Base-by-base conservation (phyloP, 2,329 filamentous ascomycete species). In the Onygenales sp. region DNA sequence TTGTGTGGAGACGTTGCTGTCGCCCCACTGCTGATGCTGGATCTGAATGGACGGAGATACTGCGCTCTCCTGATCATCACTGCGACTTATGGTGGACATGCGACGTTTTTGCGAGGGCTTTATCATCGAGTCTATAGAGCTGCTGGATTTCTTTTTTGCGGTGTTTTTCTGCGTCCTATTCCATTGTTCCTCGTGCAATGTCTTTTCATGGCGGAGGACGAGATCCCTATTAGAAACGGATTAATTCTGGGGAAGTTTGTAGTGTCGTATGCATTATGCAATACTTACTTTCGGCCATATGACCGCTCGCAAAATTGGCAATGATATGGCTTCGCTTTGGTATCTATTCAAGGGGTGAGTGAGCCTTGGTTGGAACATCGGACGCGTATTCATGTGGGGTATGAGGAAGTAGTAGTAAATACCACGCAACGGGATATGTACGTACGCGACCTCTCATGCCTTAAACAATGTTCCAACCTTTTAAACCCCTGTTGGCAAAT, bases 131-230 rank as follows among this genome's bases (percentile, higher is more conserved):
- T 17, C 17, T 33, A 36, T 27, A 21, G 7, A 33, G 38, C 11
- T 21, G 9, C n/a, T 17, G 5, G 9, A 17, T 17, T 11, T 38
- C 14, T 38, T 38, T 36, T 33, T 46, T 5, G 21, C 8, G 5
- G 33, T 38, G 21, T 11, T 9, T 14, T 6, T 21, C 53, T 36
- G 56, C 31, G 52, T 50, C 32, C 57, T 58, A 13, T 58, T 52
- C 54, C 61, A 65, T 50, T 63, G 60, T 41, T 63, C 59, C 14
- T 63, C 59, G 49, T 69, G 66, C 11, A 69, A 55, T 9, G 66
- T 66, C 43, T 63, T 60, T 44, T 68, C 66, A 50, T 69, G 66
- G 45, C 66, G 61, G 49, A 67, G 65, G 11, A 69, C 62, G n/a
- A 69, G 59, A 54, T 69, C 66, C 57, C 64, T 68, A 41, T 5